A percentile compares a stretch with the other conserved stretches of the same genome.
Conservation (phyloP, 176 grass and related monocot species). For the Cocos nucifera region DNA sequence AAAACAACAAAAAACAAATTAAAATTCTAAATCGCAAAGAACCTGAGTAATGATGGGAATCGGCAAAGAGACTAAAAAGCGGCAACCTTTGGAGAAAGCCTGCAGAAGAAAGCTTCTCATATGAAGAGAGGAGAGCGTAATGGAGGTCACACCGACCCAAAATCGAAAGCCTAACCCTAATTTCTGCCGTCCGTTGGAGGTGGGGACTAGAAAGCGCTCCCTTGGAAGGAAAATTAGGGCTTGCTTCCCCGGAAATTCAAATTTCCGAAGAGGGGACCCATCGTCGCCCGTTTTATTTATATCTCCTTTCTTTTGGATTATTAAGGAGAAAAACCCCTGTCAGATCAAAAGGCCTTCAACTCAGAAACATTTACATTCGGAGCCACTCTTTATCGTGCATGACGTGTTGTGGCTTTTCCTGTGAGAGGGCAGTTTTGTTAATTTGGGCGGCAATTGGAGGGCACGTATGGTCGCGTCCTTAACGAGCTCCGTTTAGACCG, state of each 20-base stretch:
- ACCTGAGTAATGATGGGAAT: constrained; percentile 28
- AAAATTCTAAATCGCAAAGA: background rate
- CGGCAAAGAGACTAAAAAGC: constrained; percentile 38
- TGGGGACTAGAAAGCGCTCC: too few species aligned
- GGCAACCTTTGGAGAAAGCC: constrained; percentile 48
- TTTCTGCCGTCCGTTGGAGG: too few species aligned
- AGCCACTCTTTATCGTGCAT: too few species aligned
- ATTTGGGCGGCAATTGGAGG: background rate
- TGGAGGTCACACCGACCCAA: background rate
- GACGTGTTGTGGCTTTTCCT: too few species aligned
- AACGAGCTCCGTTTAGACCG: constrained; percentile 24
- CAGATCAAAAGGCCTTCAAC: background rate
- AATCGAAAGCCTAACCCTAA: constrained; percentile 12
- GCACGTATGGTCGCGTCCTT: background rate
- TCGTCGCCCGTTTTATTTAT: constrained; percentile 3
- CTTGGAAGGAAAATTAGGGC: too few species aligned
- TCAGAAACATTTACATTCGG: too few species aligned
- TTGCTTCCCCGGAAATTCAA: constrained; percentile 24
- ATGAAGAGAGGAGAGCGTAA: background rate
- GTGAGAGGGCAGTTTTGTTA: constrained; percentile 18
- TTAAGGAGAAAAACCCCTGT: too few species aligned
- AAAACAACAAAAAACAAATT: too few species aligned
- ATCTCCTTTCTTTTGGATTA: background rate
- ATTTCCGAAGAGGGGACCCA: constrained; percentile 16
- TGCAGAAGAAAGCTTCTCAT: background rate